Percentiles rank a stretch among this genome's conserved stretches.
Conservation (phyloP, 2,329 filamentous ascomycete species). For the Fusarium mundagurra region DNA sequence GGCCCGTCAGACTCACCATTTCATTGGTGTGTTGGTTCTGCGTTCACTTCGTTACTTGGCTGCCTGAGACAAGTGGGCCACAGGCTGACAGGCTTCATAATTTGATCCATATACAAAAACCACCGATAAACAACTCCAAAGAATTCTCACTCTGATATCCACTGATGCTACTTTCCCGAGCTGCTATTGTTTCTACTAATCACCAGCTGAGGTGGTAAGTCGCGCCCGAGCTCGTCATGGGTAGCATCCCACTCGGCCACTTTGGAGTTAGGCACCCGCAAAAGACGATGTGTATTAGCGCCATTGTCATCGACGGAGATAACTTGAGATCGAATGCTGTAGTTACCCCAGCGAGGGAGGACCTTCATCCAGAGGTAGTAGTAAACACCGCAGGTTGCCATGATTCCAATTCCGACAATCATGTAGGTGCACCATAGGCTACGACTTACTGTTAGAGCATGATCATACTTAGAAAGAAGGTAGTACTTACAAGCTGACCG, state of each 20-base stretch:
- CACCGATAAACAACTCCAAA: too few species aligned
- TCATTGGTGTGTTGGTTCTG: background rate
- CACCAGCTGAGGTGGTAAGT: background rate
- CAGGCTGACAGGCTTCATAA: background rate
- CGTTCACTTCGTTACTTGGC: background rate
- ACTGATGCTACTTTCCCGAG: background rate
- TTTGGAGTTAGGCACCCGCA: slow-evolving; percentile 63
- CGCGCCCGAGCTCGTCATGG: slow-evolving; percentile 60
- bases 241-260: slow-evolving; percentile 64
- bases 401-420: background rate
- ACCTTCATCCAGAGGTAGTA: slow-evolving; percentile 68
- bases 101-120: background rate
- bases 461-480: background rate
- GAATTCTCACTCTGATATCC: too few species aligned
- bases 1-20: accelerated
- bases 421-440: slow-evolving; percentile 51
- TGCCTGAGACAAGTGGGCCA: background rate
- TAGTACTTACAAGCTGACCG: slow-evolving; percentile 69
- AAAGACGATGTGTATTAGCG: slow-evolving; percentile 56
- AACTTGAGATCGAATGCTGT: slow-evolving; percentile 65
- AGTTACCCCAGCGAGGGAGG: slow-evolving; percentile 62
- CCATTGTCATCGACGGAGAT: slow-evolving; percentile 54
- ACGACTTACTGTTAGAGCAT: background rate
- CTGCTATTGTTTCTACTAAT: background rate
- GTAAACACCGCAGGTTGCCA: slow-evolving; percentile 61